Evolutionary conservation across 148 eudicot species (phyloP), one percentile per base, ranked within the genome.

Genomic region (Pouteria glomerata): DNA sequence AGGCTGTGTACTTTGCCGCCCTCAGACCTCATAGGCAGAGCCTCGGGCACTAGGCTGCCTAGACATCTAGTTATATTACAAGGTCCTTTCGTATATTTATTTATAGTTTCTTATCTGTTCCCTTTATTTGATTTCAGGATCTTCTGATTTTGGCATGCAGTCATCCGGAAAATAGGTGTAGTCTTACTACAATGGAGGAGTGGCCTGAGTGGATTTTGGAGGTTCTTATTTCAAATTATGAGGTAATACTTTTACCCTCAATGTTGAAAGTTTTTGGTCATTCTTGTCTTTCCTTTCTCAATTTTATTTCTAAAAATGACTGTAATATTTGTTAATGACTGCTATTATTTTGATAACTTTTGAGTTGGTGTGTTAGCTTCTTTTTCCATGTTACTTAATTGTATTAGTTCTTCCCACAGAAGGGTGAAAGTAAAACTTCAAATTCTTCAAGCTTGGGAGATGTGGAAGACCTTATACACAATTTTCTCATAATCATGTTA

Each of bases 141-240:
- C 96, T 95, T 81, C 89, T 92, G 82, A 88, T 95, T 92, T 85
- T 95, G 89, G 96, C 99, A 84, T 95, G 99, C 89, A 86, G 99
- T 83, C 99, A 88, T 82, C 89, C 88, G 34, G 96, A 90, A 75
- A 95, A 95, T 74, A 85, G 99, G 74, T 86, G 73, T 80, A 82
- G 85, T 76, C 82, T 95, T 59, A 90, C 87, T 70, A 81, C 83
- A 52, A 95, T 95, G 99, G 99, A 90, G 44, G 99, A 91, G 69
- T 95, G 99, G 99, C 97, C 99, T 50, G 99, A 95, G 79, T 95
- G 99, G 99, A 84, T 95, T 72, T 75, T 95, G 76, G 99, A 95
- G 81, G 77, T 95, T 75, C 89, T 92, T 67, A 92, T 95, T 59
- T 86, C 97, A 74, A 95, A 95, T 70, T 82, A 92, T 77, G 99